Conservation (phyloP, 176 grass and related monocot genomes). For the Musa beccarii region DNA sequence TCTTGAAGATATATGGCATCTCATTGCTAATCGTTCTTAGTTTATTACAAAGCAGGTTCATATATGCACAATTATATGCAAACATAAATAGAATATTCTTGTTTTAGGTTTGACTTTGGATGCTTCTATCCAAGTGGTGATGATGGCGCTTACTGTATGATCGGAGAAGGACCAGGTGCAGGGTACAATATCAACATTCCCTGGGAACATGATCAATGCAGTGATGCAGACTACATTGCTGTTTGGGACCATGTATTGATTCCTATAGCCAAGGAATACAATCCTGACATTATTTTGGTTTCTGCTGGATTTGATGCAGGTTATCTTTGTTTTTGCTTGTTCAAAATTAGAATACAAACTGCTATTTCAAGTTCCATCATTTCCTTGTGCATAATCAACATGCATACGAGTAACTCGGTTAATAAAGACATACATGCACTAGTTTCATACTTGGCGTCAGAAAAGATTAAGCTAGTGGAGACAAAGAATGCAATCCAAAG, state of each 20-base stretch:
- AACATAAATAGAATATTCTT: slow-evolving; percentile 16
- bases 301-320: slow-evolving; percentile 99
- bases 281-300: slow-evolving; percentile 75
- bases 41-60: not conserved
- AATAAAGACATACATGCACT: not conserved
- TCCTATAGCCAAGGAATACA: slow-evolving; percentile 60
- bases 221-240: slow-evolving; percentile 86
- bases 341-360: not conserved
- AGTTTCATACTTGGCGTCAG: not conserved
- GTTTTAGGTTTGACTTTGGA: slow-evolving; percentile 77
- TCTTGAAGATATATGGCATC: not conserved
- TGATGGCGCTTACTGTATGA: slow-evolving; percentile 76
- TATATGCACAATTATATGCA: not conserved
- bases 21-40: not conserved
- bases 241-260: slow-evolving; percentile 81
- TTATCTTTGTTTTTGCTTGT: slow-evolving; percentile 10
- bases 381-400: not conserved
- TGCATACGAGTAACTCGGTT: not conserved
- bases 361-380: not conserved
- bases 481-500: not conserved
- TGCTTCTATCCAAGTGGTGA: slow-evolving; percentile 69
- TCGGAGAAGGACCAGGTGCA: slow-evolving; percentile 72
- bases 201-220: slow-evolving; percentile 85
- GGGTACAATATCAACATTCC: slow-evolving; percentile 97
- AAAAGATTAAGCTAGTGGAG: not conserved